phyloP scores from a whole-genome alignment of 495 filamentous ascomycete species.

The Antarctomyces pellizariae region DNA sequence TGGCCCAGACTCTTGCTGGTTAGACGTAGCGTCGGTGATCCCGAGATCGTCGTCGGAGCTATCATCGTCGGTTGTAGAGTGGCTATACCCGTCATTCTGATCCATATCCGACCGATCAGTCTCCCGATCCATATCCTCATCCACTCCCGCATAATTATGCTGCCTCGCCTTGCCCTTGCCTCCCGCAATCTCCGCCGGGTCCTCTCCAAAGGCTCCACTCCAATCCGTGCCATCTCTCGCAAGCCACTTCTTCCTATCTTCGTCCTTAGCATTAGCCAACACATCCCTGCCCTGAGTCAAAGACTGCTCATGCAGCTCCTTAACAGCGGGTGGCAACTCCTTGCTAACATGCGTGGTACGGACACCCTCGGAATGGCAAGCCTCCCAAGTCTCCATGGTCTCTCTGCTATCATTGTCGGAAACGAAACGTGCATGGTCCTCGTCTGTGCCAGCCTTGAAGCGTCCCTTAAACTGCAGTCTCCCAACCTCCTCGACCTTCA shows the following conservation, averaged over 20 bases:
- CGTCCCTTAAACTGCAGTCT: slow-evolving; percentile 51
- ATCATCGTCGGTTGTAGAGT: slow-evolving; percentile 19
- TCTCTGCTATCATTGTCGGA: slow-evolving; percentile 74
- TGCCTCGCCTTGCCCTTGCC: background rate
- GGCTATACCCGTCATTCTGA: slow-evolving; percentile 20
- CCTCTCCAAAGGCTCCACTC: slow-evolving; percentile 58
- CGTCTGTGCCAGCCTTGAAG: slow-evolving; percentile 80
- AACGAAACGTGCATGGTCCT: slow-evolving; percentile 63
- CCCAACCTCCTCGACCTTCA: slow-evolving; percentile 48
- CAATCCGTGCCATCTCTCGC: slow-evolving; percentile 64
- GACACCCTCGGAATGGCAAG: slow-evolving; percentile 67
- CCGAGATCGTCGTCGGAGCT: slow-evolving; percentile 21
- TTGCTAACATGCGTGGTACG: slow-evolving; percentile 37
- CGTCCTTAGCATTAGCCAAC: slow-evolving; percentile 38
- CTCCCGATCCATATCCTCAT: background rate
- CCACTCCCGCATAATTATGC: background rate
- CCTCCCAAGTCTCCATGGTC: slow-evolving; percentile 87
- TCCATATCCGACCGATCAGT: slow-evolving; percentile 13
- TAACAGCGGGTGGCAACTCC: slow-evolving; percentile 40
- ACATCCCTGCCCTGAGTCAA: slow-evolving; percentile 58
- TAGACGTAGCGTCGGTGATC: slow-evolving; percentile 17
- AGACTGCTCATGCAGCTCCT: slow-evolving; percentile 55
- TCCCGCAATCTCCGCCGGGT: slow-evolving; percentile 21
- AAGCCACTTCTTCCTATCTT: slow-evolving; percentile 58
- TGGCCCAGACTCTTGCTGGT: slow-evolving; percentile 2